phyloP scores from a whole-genome alignment of 345 rosid species.

The Laguncularia racemosa region DNA sequence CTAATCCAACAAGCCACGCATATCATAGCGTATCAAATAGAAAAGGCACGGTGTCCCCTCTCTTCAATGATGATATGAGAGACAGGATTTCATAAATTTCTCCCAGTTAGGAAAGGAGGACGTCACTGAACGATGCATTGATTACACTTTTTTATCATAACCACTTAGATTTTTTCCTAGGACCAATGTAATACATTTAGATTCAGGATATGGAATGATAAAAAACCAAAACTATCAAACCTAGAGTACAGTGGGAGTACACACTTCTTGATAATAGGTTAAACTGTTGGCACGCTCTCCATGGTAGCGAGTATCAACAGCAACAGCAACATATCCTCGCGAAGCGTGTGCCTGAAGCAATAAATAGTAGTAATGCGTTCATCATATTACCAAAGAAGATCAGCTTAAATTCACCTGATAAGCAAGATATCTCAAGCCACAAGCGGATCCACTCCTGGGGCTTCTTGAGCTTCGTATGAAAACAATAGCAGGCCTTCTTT shows the following conservation, averaged over 20 bases:
- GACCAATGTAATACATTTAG: neutral
- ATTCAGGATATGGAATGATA: too few relatives aligned
- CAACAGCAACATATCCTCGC: constrained; percentile 71
- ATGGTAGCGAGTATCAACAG: constrained; percentile 83
- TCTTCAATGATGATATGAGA: constrained; percentile 77
- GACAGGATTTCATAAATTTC: constrained; percentile 39
- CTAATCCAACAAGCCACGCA: too few relatives aligned
- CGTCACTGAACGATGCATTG: neutral
- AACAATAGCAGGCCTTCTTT: constrained; percentile 66
- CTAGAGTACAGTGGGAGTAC: constrained; percentile 4
- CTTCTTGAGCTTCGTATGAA: constrained; percentile 74
- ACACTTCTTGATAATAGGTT: constrained; percentile 63
- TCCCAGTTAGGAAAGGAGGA: neutral
- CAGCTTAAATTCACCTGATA: neutral
- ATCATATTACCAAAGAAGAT: neutral
- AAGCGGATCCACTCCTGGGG: constrained; percentile 86
- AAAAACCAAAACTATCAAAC: neutral
- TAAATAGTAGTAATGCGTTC: neutral
- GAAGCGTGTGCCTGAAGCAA: constrained; percentile 76
- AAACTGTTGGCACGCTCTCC: constrained; percentile 65
- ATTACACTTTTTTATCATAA: too few relatives aligned
- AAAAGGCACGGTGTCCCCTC: constrained; percentile 84
- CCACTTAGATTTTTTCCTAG: too few relatives aligned
- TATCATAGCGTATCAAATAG: constrained; percentile 61
- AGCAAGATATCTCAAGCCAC: constrained; percentile 56